A percentile compares a stretch with the other conserved stretches of the same genome.
Conservation (phyloP, 257 asterid genomes). For the Solanum etuberosum region DNA sequence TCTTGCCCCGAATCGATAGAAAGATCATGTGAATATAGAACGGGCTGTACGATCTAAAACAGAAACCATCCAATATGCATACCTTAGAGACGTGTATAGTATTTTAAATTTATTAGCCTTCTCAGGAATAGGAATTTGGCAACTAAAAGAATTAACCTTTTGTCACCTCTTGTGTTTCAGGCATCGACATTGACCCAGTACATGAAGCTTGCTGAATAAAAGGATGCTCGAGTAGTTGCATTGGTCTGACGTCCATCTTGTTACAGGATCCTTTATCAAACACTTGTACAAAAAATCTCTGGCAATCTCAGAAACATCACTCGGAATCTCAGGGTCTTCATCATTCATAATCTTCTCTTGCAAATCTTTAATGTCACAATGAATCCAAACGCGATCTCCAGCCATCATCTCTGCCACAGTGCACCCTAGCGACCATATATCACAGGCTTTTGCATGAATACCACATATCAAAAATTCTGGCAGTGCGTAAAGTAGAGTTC, state of each 20-base stretch:
- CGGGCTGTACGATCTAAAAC: no score
- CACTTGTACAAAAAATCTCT: conserved; percentile 1
- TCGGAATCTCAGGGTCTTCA: background rate
- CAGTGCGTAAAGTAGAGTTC: background rate
- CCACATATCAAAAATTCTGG: background rate
- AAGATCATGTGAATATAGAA: no score
- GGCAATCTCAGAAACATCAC: background rate
- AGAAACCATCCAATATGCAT: no score
- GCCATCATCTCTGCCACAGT: background rate
- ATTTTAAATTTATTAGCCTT: no score
- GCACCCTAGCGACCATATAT: background rate
- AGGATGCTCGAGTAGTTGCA: background rate
- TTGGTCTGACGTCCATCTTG: background rate
- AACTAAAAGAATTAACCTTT: background rate
- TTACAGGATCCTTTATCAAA: background rate
- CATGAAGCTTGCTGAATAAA: background rate
- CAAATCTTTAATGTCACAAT: background rate
- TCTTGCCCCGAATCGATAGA: no score
- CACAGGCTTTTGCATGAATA: background rate
- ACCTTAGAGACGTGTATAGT: no score
- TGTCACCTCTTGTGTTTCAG: background rate
- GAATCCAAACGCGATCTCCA: background rate
- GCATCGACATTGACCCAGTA: background rate
- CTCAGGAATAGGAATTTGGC: background rate
- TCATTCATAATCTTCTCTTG: background rate